Evolutionary conservation across 257 asterid genomes (phyloP).

Genomic region (Jacaranda mimosifolia): DNA sequence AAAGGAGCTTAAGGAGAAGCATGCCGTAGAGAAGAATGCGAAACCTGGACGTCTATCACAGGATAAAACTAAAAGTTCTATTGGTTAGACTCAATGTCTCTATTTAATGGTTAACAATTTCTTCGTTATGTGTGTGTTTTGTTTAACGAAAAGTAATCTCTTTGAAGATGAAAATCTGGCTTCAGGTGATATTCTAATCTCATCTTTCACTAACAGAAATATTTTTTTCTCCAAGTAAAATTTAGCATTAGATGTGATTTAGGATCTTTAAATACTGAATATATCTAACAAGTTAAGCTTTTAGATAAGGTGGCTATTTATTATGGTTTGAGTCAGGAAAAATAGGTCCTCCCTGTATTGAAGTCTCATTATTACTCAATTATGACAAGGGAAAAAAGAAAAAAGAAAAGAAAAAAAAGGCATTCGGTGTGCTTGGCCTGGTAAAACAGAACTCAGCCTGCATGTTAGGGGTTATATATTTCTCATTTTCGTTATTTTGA

Average conservation of each 20-base stretch:
- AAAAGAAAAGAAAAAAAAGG: too few relatives aligned
- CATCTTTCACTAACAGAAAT: neutral
- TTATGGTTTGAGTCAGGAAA: neutral
- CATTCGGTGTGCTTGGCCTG: neutral
- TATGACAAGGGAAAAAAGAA: too few relatives aligned
- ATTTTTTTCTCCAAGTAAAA: neutral
- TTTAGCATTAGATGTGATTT: constrained; percentile 19
- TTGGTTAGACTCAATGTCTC: constrained; percentile 51
- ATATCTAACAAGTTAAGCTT: constrained; percentile 1
- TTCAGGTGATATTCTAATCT: neutral
- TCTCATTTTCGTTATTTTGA: neutral
- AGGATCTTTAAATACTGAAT: constrained; percentile 6
- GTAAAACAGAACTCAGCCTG: neutral
- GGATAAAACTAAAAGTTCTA: constrained; percentile 50
- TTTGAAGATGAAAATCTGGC: constrained; percentile 5
- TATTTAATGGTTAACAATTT: neutral
- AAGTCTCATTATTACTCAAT: neutral
- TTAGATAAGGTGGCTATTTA: neutral
- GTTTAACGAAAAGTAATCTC: neutral
- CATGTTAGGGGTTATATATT: neutral
- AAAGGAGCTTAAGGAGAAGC: constrained; percentile 54
- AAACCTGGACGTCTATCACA: constrained; percentile 52
- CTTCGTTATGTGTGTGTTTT: neutral
- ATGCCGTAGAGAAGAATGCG: constrained; percentile 48
- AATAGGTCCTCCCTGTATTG: neutral